phyloP scores from a whole-genome alignment of 2,329 filamentous ascomycete genomes.

The Setomelanomma holmii region DNA sequence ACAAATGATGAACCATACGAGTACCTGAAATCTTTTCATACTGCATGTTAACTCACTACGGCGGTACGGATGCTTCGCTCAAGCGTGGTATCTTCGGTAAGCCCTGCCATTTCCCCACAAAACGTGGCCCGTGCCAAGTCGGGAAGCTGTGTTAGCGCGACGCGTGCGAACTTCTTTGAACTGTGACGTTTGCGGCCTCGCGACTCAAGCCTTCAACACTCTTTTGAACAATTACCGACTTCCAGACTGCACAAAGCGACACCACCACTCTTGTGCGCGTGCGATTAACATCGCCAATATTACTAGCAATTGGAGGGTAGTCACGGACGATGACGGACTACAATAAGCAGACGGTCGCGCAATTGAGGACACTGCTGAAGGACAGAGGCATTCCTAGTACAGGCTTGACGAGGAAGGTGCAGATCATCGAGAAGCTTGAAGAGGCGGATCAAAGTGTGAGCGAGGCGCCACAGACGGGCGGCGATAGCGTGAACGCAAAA shows the following conservation, averaged over 20 bases:
- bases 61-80: no score
- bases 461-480: conserved; percentile 7
- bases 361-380: conserved; percentile 55
- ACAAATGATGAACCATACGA: no score
- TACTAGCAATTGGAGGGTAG: no score
- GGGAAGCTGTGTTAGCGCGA: not conserved
- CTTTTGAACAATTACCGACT: not conserved
- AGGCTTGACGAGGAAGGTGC: conserved; percentile 56
- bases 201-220: not conserved
- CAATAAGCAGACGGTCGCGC: conserved; percentile 55
- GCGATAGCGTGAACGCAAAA: conserved; percentile 9
- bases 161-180: conserved; percentile 14
- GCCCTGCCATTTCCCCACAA: not conserved
- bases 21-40: no score
- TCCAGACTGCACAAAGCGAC: not conserved
- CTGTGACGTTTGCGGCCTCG: conserved; percentile 17
- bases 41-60: no score
- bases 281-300: no score
- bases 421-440: conserved; percentile 56
- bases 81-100: no score
- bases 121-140: not conserved
- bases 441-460: conserved; percentile 33
- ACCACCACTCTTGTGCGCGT: no score
- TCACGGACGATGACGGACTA: conserved; percentile 49
- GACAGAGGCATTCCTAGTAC: conserved; percentile 55